phyloP scores from a whole-genome alignment of 2,329 filamentous ascomycete species.

The Septoria linicola region DNA sequence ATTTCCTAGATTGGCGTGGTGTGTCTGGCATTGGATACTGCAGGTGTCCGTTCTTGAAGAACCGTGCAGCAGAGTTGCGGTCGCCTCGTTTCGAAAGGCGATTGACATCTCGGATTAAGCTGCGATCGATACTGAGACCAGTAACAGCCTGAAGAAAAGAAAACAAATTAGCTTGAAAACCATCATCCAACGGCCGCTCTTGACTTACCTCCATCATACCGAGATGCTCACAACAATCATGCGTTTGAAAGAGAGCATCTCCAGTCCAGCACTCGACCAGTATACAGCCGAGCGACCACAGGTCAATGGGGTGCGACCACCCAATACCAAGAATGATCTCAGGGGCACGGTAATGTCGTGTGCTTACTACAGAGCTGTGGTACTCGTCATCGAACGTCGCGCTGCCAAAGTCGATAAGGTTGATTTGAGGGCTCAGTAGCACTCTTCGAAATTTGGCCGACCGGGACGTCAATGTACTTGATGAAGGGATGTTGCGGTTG shows the following conservation, averaged over 20 bases:
- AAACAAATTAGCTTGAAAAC: background rate
- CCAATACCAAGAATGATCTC: conserved; percentile 68
- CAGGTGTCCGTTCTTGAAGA: conserved; percentile 50
- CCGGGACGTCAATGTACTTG: conserved; percentile 57
- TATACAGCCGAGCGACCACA: conserved; percentile 69
- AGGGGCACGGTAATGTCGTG: conserved; percentile 64
- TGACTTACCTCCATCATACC: conserved; percentile 63
- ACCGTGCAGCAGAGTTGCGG: conserved; percentile 31
- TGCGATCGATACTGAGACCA: conserved; percentile 34
- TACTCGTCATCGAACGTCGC: conserved; percentile 69
- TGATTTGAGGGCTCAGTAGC: conserved; percentile 64
- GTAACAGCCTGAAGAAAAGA: conserved; percentile 32
- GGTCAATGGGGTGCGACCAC: conserved; percentile 67
- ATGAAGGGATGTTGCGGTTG: conserved; percentile 65
- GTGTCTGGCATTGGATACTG: conserved; percentile 65
- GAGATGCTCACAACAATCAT: conserved; percentile 66
- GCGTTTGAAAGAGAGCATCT: conserved; percentile 66
- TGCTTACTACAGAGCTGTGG: conserved; percentile 66
- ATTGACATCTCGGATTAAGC: conserved; percentile 37
- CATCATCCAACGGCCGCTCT: background rate
- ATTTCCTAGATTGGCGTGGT: conserved; percentile 62
- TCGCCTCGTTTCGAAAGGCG: conserved; percentile 32
- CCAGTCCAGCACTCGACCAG: conserved; percentile 68
- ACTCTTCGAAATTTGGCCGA: conserved; percentile 63
- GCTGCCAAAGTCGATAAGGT: conserved; percentile 66